These are phyloP conservation scores for Anastatica hierochuntica DNA, from an alignment of 345 rosid genomes.

Conservation along the genomic window DNA sequence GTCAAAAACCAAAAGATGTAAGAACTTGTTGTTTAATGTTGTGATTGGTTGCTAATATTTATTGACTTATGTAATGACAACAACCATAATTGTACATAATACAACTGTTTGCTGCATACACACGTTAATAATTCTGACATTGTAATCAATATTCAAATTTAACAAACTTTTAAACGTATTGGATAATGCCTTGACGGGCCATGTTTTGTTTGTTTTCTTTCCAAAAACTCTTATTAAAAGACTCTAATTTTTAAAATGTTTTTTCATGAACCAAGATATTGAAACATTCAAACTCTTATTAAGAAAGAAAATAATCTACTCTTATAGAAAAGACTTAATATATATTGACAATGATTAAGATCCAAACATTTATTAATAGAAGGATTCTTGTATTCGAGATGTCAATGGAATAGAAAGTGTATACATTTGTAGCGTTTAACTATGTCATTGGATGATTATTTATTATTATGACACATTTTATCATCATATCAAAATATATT, in stretches of 20 bases:
- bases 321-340: too few relatives aligned
- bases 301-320: too few relatives aligned
- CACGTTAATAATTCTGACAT: too few relatives aligned
- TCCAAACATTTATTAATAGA: too few relatives aligned
- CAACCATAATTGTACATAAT: not conserved
- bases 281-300: slow-evolving; percentile 1
- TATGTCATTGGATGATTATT: too few relatives aligned
- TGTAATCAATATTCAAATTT: not conserved
- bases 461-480: too few relatives aligned
- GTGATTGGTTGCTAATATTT: not conserved
- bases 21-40: not conserved
- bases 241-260: not conserved
- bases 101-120: not conserved
- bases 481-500: too few relatives aligned
- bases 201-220: not conserved
- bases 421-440: too few relatives aligned
- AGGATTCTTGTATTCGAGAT: too few relatives aligned
- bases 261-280: not conserved
- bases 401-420: too few relatives aligned
- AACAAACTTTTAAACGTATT: too few relatives aligned
- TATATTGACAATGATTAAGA: too few relatives aligned
- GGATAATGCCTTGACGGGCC: not conserved
- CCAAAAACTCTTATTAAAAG: not conserved
- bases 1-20: not conserved
- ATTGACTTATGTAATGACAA: not conserved